These are phyloP conservation scores for Malassezia japonica DNA, from an alignment of 1,284 basidiomycete species.

Conservation along the genomic window DNA sequence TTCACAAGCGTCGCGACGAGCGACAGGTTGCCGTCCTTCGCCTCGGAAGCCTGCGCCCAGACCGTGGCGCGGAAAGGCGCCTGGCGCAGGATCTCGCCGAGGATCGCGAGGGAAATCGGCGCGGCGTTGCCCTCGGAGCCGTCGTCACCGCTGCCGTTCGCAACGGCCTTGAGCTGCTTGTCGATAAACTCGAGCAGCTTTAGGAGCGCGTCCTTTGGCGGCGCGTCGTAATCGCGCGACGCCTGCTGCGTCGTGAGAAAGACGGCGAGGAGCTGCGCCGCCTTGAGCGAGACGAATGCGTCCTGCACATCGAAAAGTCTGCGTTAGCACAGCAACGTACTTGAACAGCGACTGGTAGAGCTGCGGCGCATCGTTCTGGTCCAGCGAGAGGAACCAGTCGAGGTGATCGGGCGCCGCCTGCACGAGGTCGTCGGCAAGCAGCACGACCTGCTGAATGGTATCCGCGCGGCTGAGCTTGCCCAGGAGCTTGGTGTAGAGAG, in stretches of 20 bases:
- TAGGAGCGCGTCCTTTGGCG: background rate
- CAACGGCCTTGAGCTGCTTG: background rate
- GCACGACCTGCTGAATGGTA: constrained; percentile 84
- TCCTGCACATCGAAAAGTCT: constrained; percentile 77
- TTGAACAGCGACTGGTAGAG: constrained; percentile 75
- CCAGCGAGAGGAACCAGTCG: constrained; percentile 39
- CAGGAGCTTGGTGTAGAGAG: constrained; percentile 80
- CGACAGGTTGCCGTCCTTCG: background rate
- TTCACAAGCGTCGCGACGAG: constrained; percentile 5
- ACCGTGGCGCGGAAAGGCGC: constrained; percentile 60
- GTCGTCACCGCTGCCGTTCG: constrained; percentile 4
- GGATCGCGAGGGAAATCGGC: constrained; percentile 79
- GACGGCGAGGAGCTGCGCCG: constrained; percentile 63
- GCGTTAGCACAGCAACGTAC: constrained; percentile 49
- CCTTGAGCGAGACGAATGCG: constrained; percentile 83
- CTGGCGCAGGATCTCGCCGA: constrained; percentile 73
- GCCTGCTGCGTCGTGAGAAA: constrained; percentile 19
- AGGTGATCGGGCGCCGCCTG: constrained; percentile 53
- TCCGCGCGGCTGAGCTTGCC: constrained; percentile 86
- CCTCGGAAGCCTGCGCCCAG: constrained; percentile 37
- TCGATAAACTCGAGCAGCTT: constrained; percentile 12
- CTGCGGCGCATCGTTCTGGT: constrained; percentile 56
- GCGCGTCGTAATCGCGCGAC: constrained; percentile 1
- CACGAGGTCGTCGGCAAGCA: constrained; percentile 81
- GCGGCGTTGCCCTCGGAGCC: constrained; percentile 57